phyloP scores from a whole-genome alignment of 2,329 filamentous ascomycete genomes.

The Aspergillus latus region DNA sequence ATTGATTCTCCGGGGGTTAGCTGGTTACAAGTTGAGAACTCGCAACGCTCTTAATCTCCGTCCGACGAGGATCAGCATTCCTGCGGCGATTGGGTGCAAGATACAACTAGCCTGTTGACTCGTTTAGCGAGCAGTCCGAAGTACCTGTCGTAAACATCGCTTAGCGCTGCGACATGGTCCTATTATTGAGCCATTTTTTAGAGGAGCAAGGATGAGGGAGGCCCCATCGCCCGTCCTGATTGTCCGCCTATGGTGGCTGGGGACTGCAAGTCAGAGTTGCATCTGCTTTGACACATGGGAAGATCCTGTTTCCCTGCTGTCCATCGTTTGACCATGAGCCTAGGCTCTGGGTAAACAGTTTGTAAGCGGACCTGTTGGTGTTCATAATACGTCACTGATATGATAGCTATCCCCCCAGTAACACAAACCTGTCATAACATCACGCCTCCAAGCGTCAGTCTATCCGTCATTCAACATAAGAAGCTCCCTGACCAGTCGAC shows the following conservation, averaged over 20 bases:
- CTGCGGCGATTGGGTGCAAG: background rate
- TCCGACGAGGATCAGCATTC: background rate
- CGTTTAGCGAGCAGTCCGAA: background rate
- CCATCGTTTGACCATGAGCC: background rate
- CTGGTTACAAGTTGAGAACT: background rate
- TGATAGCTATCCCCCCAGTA: background rate
- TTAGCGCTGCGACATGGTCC: background rate
- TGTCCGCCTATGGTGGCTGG: background rate
- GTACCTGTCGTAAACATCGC: background rate
- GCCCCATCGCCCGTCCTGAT: background rate
- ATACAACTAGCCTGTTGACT: background rate
- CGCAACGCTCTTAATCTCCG: background rate
- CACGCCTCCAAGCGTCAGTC: background rate
- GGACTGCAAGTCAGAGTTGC: conserved; percentile 2
- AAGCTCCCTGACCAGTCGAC: too few relatives aligned
- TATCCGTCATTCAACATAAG: background rate
- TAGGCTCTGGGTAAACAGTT: background rate
- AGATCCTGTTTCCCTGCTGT: background rate
- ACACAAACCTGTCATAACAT: background rate
- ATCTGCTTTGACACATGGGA: background rate
- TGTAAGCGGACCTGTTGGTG: background rate
- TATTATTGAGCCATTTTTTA: background rate
- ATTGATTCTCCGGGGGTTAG: background rate
- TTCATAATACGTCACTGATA: background rate
- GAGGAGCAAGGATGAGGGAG: background rate